These are phyloP conservation scores for Bocquillonia castaneifolia DNA, from an alignment of 441 rosid species.

Conservation along the genomic window DNA sequence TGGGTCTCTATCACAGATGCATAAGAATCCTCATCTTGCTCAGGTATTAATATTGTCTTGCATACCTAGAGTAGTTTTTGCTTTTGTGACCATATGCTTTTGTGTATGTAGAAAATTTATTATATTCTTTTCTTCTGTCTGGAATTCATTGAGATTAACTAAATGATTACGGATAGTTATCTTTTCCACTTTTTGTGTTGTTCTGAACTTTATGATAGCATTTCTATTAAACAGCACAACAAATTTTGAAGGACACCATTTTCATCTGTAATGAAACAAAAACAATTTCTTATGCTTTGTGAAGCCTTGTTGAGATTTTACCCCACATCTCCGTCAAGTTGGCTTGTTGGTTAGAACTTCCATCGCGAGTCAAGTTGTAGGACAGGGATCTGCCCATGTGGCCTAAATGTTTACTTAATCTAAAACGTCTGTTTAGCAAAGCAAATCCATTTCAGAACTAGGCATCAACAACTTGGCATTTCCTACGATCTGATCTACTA, in stretches of 20 bases:
- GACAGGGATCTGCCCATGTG: neutral
- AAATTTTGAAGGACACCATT: neutral
- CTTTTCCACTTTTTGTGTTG: neutral
- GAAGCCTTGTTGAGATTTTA: no score
- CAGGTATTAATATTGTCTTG: constrained; percentile 51
- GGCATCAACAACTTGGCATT: neutral
- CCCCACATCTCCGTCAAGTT: no score
- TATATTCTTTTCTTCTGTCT: neutral
- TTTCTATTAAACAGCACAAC: no score
- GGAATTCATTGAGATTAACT: neutral
- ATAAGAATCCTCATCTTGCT: constrained; percentile 49
- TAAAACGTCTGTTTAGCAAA: no score
- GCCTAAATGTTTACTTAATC: neutral
- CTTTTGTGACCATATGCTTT: neutral
- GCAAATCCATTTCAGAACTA: neutral
- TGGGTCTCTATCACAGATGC: constrained; percentile 49
- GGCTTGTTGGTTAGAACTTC: neutral
- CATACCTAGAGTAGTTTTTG: neutral
- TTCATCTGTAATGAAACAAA: neutral
- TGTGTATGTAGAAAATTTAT: neutral
- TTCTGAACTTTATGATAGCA: neutral
- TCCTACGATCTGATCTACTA: neutral
- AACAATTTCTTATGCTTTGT: no score
- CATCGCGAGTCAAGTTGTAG: neutral
- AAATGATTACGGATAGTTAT: neutral